A percentile compares a stretch with the other conserved stretches of the same genome.
phyloP scores from a whole-genome alignment of 169 alveolate species.

The Ichthyophthirius multifiliis region DNA sequence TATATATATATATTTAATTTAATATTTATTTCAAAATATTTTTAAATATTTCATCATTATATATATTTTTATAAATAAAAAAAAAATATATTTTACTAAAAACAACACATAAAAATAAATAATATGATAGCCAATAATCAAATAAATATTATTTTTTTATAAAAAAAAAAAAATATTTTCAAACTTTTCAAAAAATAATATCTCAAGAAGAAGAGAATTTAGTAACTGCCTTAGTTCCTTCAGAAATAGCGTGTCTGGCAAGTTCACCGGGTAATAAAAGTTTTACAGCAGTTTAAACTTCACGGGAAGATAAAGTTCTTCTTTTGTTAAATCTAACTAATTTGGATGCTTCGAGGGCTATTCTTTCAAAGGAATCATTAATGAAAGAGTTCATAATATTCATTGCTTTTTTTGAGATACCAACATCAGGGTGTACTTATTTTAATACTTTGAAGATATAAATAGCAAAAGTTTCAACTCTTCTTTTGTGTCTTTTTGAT shows the following conservation, averaged over 20 bases:
- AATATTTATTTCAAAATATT: too few species aligned
- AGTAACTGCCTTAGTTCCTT: constrained; percentile 99
- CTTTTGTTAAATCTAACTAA: constrained; percentile 96
- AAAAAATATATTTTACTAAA: too few species aligned
- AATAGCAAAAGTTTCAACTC: constrained; percentile 96
- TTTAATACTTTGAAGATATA: constrained; percentile 98
- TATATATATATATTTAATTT: too few species aligned
- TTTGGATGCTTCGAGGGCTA: constrained; percentile 96
- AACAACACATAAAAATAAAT: too few species aligned
- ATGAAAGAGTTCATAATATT: constrained; percentile 98
- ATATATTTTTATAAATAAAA: too few species aligned
- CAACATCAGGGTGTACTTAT: constrained; percentile 98
- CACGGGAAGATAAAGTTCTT: constrained; percentile 98
- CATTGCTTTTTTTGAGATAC: constrained; percentile 98
- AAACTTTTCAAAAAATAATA: too few species aligned
- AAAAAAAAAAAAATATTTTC: too few species aligned
- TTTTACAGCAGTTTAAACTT: constrained; percentile 98
- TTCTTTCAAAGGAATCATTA: constrained; percentile 96
- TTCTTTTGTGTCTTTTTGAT: constrained; percentile 86
- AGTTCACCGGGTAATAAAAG: constrained; percentile 99
- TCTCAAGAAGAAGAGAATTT: constrained; percentile 91
- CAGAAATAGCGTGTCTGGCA: constrained; percentile 99
- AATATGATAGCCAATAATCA: too few species aligned
- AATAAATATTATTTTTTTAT: too few species aligned
- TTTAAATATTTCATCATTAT: too few species aligned